Evolutionary conservation across 2,329 filamentous ascomycete genomes (phyloP), one percentile per base, ranked within the genome.

Genomic region (Alternaria sp.): DNA sequence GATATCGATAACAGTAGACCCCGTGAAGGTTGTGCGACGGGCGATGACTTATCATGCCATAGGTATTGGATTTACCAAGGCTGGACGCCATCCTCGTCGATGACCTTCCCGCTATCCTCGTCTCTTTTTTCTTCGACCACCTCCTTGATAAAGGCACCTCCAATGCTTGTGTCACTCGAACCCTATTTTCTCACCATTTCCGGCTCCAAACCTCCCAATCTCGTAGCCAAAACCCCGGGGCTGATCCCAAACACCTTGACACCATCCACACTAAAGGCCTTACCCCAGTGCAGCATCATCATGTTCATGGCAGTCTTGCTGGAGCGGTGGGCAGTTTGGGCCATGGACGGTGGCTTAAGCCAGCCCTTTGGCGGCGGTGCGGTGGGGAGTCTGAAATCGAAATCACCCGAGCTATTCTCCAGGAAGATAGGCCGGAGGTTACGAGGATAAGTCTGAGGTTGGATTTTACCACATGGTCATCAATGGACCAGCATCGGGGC

Each of bases 281-380:
- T 72, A 33, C 72, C 60, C 82, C 83, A 86, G 13, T 82, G 77
- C 45, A 83, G 61, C 77, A 82, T 81, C 63, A 83, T 34, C 74
- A 84, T 84, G 37, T 82, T 84, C 62, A 84, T 51, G 1, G 78
- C 82, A 4, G 78, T 74, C 70, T 84, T 84, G 29, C 73, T 74
- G 52, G 70, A 70, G 8, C 80, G 74, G 55, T 83, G 82, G 11
- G 72, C 70, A 0, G 77, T 65, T 10, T 66, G 67, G 23, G 70
- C 68, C 5, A 60, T 44, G 8, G 54, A 44, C 0, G 56, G 37
- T 3, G 64, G 61, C 68, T 84, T 84, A 1, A 82, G 82, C 82
- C 83, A 85, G 0, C 82, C 82, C 5, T 73, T 72, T 2, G 76
- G 72, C 66, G 74, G 48, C 45, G 65, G 33, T 44, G 55, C 42